Evolutionary conservation across 2,329 filamentous ascomycete genomes (phyloP), one percentile per base, ranked within the genome.

Genomic region (Epichloe uncinata): DNA sequence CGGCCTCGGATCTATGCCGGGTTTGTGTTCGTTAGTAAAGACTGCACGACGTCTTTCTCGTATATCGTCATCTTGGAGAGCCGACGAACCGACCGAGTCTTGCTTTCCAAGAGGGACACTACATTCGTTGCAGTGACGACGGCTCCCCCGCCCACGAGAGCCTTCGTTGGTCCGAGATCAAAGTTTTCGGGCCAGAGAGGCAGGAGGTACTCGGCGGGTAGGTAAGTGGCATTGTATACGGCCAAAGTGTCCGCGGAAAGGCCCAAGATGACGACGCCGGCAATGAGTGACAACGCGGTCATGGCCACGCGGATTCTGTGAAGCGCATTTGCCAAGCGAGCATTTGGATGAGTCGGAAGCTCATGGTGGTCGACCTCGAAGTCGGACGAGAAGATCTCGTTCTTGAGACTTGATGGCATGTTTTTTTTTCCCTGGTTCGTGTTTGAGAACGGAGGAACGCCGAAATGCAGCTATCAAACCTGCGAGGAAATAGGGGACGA

Each of bases 111-210:
- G 47, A 82, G 61, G 5, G 74, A 74, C 9, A 73, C 56, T 3
- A 67, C 57, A 57, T 73, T 80, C 52, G 69, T 61, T 7, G 76
- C 49, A 6, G 73, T 60, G 8, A 81, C 69, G 43, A 82, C 63
- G 35, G 66, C 62, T 46, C 77, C 71, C 37, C 74, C 73, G 26
- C 67, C 70, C n/a, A 81, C 69, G 26, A 81, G 66, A 8, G 77
- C 74, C 33, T 76, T 64, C 3, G 75, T 78, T 2, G 79, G 78
- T 45, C 75, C 69, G 34, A 79, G 59, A 59, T 82, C 73, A 58
- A 82, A 77, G 33, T 73, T 63, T 13, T 68, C 63, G 0, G 79
- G 79, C 79, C 79, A 83, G 45, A 82, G 59, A 1, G 77, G 68
- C 16, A 82, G 68, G 20, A 73, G 57, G 57, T 69, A 75, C 43